Conservation (phyloP, 768 basidiomycete species). For the Floccularia luteovirens region DNA sequence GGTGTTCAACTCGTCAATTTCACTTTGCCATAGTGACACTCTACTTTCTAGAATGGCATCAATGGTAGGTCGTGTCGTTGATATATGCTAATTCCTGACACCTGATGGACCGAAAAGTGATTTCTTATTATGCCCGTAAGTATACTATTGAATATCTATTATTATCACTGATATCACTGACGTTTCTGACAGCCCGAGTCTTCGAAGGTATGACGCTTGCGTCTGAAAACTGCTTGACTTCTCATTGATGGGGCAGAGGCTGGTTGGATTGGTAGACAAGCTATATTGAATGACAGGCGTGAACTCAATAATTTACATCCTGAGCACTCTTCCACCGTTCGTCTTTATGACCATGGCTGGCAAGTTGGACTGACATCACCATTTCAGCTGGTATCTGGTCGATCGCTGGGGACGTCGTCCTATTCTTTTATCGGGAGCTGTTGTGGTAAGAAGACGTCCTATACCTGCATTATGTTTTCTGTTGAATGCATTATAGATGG, state of each 20-base stretch:
- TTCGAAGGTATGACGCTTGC: slow-evolving; percentile 64
- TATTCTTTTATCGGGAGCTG: slow-evolving; percentile 82
- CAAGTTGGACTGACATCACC: slow-evolving; percentile 7
- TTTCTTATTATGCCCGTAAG: slow-evolving; percentile 92
- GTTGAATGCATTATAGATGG: slow-evolving; percentile 53
- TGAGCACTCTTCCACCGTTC: slow-evolving; percentile 79
- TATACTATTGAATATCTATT: slow-evolving; percentile 3
- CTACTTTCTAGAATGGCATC: slow-evolving; percentile 70
- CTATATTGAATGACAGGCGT: slow-evolving; percentile 95
- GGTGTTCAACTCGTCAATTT: slow-evolving; percentile 19
- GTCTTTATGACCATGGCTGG: slow-evolving; percentile 16
- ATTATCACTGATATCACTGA: not conserved
- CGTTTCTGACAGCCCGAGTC: slow-evolving; percentile 53
- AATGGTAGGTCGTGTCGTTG: slow-evolving; percentile 49
- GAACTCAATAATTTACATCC: slow-evolving; percentile 75
- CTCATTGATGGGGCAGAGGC: slow-evolving; percentile 50
- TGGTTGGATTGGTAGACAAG: slow-evolving; percentile 91
- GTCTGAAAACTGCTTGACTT: not conserved
- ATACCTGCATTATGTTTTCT: not conserved
- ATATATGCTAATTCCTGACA: slow-evolving; percentile 4
- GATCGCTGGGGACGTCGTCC: slow-evolving; percentile 86
- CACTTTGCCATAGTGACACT: slow-evolving; percentile 1
- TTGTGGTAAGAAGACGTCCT: slow-evolving; percentile 39
- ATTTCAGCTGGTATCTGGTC: slow-evolving; percentile 83
- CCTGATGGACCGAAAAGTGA: slow-evolving; percentile 47